phyloP scores from a whole-genome alignment of 768 basidiomycete species.

The Ephemerocybe angulata region DNA sequence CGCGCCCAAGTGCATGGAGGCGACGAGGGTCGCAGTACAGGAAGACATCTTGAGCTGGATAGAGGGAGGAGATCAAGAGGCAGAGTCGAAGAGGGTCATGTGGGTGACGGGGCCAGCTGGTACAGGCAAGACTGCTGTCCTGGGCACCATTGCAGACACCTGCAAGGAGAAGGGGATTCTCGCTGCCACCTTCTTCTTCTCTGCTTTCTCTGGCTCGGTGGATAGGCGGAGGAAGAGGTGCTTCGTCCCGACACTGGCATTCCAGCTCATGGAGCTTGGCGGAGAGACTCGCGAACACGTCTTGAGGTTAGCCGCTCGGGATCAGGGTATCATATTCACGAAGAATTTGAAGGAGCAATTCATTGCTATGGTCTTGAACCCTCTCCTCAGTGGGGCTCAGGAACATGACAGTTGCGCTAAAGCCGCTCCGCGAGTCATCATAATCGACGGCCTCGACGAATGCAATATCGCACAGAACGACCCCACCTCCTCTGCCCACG shows the following conservation, averaged over 20 bases:
- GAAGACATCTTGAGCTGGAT: constrained; percentile 5
- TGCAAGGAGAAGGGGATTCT: constrained; percentile 1
- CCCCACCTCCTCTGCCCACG: background rate
- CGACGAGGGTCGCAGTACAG: background rate
- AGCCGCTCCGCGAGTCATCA: background rate
- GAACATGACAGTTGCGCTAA: too few relatives aligned
- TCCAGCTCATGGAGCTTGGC: background rate
- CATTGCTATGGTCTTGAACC: background rate
- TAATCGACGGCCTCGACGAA: constrained; percentile 12
- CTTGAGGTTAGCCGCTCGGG: too few relatives aligned
- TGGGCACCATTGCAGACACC: constrained; percentile 5
- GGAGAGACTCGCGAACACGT: background rate
- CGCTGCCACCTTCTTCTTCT: constrained; percentile 12
- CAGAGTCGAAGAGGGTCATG: background rate
- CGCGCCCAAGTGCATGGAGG: background rate
- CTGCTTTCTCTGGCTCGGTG: background rate
- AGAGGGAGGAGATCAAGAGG: background rate
- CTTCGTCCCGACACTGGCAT: background rate
- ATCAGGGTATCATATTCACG: background rate
- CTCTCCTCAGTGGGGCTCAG: background rate
- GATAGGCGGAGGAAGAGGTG: background rate
- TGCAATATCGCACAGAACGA: background rate
- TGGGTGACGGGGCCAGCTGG: constrained; percentile 11
- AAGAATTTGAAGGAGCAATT: background rate
- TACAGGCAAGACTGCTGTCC: constrained; percentile 9